phyloP scores from a whole-genome alignment of 1,284 basidiomycete genomes.

The Trichosporon ovoides region DNA sequence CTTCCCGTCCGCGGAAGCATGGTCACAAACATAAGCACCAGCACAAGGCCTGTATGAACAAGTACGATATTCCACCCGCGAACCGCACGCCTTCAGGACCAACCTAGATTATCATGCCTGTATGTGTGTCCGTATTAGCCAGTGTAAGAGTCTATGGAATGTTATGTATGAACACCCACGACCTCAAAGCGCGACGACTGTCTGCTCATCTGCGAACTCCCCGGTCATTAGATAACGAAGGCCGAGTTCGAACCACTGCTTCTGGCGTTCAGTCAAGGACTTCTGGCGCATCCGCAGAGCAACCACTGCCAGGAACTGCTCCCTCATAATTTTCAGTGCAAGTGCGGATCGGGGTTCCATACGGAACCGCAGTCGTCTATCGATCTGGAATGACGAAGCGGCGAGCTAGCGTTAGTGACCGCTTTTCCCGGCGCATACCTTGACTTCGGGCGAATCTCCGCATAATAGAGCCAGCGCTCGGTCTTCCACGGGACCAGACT shows the following conservation, averaged over 20 bases:
- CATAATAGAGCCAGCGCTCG: slow-evolving; percentile 76
- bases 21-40: slow-evolving; percentile 10
- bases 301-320: slow-evolving; percentile 61
- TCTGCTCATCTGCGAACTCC: slow-evolving; percentile 24
- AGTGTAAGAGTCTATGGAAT: not conserved
- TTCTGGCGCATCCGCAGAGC: slow-evolving; percentile 58
- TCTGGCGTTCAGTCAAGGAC: slow-evolving; percentile 58
- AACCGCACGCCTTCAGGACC: not conserved
- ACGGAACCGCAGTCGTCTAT: slow-evolving; percentile 76
- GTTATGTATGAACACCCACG: not conserved
- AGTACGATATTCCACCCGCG: slow-evolving; percentile 19
- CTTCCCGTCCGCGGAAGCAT: slow-evolving; percentile 3
- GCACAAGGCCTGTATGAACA: slow-evolving; percentile 16
- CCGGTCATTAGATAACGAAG: slow-evolving; percentile 52
- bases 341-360: slow-evolving; percentile 66
- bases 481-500: slow-evolving; percentile 85
- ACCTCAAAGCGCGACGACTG: slow-evolving; percentile 19
- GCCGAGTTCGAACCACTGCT: slow-evolving; percentile 65
- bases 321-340: slow-evolving; percentile 74
- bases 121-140: not conserved
- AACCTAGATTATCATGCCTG: not conserved
- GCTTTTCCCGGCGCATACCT: slow-evolving; percentile 53
- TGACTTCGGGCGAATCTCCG: slow-evolving; percentile 79
- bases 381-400: slow-evolving; percentile 68
- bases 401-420: slow-evolving; percentile 56